Percentiles rank a stretch among this genome's conserved stretches.
Conservation (phyloP, 371 early-diverging fungal genomes). For the Apophysomyces elegans region DNA sequence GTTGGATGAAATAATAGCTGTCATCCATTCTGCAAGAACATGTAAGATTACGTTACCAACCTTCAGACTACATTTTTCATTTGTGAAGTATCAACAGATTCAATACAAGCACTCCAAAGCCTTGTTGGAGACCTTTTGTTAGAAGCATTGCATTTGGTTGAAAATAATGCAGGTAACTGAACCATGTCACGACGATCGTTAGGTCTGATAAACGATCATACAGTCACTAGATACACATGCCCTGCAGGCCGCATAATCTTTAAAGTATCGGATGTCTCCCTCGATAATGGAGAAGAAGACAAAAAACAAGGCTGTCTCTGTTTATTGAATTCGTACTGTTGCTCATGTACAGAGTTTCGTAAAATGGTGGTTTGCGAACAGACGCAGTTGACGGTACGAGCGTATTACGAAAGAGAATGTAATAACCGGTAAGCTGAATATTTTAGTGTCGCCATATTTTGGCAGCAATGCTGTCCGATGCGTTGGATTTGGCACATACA, state of each 20-base stretch:
- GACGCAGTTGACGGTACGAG: not conserved
- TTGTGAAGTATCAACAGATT: not conserved
- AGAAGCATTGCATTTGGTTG: not conserved
- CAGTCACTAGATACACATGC: not conserved
- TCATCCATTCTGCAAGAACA: not conserved
- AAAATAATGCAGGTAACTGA: not conserved
- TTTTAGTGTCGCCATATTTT: not conserved
- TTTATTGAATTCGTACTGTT: not conserved
- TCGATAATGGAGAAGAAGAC: not conserved
- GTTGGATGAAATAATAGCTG: not conserved
- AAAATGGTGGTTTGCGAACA: not conserved
- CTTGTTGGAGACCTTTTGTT: not conserved
- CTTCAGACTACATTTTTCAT: not conserved
- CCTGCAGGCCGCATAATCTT: not conserved
- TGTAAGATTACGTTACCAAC: not conserved
- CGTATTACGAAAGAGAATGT: not conserved
- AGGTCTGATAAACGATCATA: not conserved
- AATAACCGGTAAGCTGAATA: not conserved
- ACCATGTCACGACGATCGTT: not conserved
- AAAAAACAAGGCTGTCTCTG: not conserved
- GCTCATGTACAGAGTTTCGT: not conserved
- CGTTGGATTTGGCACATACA: not conserved
- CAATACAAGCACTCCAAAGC: not conserved
- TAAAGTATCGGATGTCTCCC: not conserved
- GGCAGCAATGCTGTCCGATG: not conserved